Percentiles rank a stretch among this genome's conserved stretches.
Conservation (phyloP, 345 rosid species). For the Pseudoturritis turrita region DNA sequence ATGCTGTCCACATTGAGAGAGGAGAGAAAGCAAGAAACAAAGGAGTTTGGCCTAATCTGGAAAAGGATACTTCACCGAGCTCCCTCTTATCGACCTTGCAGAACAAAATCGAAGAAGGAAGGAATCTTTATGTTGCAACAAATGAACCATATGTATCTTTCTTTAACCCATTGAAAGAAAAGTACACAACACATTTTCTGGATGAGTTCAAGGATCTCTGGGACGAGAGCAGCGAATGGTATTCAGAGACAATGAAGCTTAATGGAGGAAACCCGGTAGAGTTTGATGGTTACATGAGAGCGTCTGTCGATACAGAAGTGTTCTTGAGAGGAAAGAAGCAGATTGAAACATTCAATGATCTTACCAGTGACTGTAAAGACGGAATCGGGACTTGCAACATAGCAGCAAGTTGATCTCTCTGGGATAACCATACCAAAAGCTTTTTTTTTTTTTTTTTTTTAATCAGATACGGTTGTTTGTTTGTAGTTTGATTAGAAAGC, state of each 20-base stretch:
- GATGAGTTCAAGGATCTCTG: conserved; percentile 79
- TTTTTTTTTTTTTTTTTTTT: too few species aligned
- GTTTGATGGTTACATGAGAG: conserved; percentile 93
- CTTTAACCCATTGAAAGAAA: conserved; percentile 74
- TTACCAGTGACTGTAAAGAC: conserved; percentile 86
- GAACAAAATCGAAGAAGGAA: conserved; percentile 73
- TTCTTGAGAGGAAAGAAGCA: conserved; percentile 95
- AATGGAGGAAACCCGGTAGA: conserved; percentile 77
- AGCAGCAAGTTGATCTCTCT: conserved; percentile 48
- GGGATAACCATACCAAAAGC: too few species aligned
- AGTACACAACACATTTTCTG: conserved; percentile 78
- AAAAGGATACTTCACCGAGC: conserved; percentile 47
- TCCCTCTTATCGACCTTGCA: conserved; percentile 58
- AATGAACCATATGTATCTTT: conserved; percentile 65
- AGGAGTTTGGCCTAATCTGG: conserved; percentile 90
- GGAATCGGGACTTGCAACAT: conserved; percentile 71
- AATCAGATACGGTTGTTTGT: neutral
- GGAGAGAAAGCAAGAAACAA: conserved; percentile 78
- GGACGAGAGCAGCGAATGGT: conserved; percentile 88
- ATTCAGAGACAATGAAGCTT: conserved; percentile 74
- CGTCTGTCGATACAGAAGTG: conserved; percentile 81
- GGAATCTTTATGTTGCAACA: conserved; percentile 73
- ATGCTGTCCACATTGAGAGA: conserved; percentile 73
- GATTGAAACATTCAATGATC: conserved; percentile 85
- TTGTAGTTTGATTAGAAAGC: neutral